Percentiles rank a stretch among this genome's conserved stretches.
Evolutionary conservation across 1,284 basidiomycete genomes (phyloP).

Genomic region (Mixia osmundae): DNA sequence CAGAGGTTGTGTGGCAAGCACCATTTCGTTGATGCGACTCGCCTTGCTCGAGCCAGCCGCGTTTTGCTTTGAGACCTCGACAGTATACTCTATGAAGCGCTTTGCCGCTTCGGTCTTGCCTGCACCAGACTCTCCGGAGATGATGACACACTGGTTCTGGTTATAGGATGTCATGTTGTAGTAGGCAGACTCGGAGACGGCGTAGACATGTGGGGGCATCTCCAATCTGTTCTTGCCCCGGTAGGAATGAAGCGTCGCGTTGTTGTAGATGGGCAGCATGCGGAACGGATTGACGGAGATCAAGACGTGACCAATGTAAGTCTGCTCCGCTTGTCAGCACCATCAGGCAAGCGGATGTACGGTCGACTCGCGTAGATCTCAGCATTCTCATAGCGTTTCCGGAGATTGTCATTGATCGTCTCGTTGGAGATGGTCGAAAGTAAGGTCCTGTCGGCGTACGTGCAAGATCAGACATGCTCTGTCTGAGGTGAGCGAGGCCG

Average conservation of each 20-base stretch:
- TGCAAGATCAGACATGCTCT: conserved; percentile 20
- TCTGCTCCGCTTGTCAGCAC: conserved; percentile 24
- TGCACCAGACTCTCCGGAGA: conserved; percentile 92
- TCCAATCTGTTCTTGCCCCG: conserved; percentile 95
- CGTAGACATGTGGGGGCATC: conserved; percentile 91
- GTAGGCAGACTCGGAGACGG: conserved; percentile 88
- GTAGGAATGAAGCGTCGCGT: conserved; percentile 63
- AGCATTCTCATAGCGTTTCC: conserved; percentile 79
- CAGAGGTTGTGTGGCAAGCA: conserved; percentile 93
- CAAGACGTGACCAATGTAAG: conserved; percentile 90
- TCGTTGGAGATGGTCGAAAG: conserved; percentile 94
- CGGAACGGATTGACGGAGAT: conserved; percentile 97
- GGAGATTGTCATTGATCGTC: conserved; percentile 89
- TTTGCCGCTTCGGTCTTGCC: conserved; percentile 96
- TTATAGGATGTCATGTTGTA: conserved; percentile 99
- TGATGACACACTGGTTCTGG: conserved; percentile 99
- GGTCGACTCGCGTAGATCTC: conserved; percentile 58
- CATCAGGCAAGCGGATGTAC: neutral
- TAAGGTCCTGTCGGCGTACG: conserved; percentile 89
- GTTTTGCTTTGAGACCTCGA: conserved; percentile 76
- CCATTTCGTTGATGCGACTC: conserved; percentile 98
- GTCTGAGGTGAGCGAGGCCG: conserved; percentile 18
- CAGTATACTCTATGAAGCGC: conserved; percentile 99
- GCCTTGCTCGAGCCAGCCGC: conserved; percentile 37
- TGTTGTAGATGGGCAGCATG: conserved; percentile 69